Conservation (phyloP, 345 rosid species). For the Kandelia obovata region DNA sequence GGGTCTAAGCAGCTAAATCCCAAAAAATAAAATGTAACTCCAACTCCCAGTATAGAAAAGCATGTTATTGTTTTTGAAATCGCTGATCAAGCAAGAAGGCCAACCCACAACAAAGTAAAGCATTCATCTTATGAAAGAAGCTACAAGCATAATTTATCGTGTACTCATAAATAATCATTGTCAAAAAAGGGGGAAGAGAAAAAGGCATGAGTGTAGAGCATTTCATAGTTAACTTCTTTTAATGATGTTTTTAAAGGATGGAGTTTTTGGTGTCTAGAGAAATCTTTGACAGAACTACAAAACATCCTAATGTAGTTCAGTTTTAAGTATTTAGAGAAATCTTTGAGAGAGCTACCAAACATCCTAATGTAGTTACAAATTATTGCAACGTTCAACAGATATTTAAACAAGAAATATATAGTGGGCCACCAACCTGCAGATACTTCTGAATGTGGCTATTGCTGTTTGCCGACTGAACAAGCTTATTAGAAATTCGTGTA, state of each 20-base stretch:
- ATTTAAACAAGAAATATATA: not conserved
- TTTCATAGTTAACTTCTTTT: too few species aligned
- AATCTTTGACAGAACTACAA: not conserved
- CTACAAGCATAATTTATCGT: too few species aligned
- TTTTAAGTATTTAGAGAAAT: too few species aligned
- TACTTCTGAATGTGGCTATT: conserved; percentile 49
- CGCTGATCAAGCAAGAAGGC: not conserved
- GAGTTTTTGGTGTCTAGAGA: too few species aligned
- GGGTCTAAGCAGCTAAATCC: too few species aligned
- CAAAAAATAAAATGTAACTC: not conserved
- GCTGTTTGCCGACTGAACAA: conserved; percentile 65
- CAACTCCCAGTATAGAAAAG: not conserved
- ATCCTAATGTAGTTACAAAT: not conserved
- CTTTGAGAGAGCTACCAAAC: not conserved
- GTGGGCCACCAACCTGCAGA: conserved; percentile 61
- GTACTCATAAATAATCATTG: too few species aligned
- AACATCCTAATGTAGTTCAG: not conserved
- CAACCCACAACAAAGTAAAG: not conserved
- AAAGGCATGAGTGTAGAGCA: too few species aligned
- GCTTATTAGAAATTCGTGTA: conserved; percentile 77
- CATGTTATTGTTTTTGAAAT: not conserved
- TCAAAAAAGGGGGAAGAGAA: too few species aligned
- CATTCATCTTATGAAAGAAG: too few species aligned
- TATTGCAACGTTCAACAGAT: not conserved
- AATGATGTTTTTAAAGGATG: too few species aligned